Evolutionary conservation across 2,329 filamentous ascomycete species (phyloP).

Genomic region (Neopestalotiopsis sp.): DNA sequence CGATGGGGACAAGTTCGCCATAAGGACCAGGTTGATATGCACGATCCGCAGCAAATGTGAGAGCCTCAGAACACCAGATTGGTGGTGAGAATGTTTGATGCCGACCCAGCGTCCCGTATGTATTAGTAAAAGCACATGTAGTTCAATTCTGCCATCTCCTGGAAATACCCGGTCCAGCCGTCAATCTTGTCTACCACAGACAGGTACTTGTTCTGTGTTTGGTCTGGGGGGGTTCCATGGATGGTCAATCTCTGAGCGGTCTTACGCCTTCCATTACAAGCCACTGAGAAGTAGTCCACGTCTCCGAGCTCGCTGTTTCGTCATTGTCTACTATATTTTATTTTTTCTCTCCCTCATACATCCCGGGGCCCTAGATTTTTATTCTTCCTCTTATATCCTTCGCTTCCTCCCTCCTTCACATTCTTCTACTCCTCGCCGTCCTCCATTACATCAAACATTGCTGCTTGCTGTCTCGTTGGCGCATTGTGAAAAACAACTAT

Average conservation of each 20-base stretch:
- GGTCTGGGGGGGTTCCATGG: conserved; percentile 5
- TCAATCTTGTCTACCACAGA: neutral
- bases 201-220: neutral
- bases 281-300: conserved; percentile 8
- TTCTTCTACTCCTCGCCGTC: conserved; percentile 17
- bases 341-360: neutral
- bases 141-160: neutral
- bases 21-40: neutral
- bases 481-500: conserved; percentile 14
- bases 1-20: conserved; percentile 7
- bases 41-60: conserved; percentile 1
- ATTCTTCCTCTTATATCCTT: neutral
- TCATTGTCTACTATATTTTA: conserved; percentile 4
- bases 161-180: conserved; percentile 10
- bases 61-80: neutral
- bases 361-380: neutral
- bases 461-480: conserved; percentile 4
- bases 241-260: conserved; percentile 8
- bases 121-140: conserved; percentile 13
- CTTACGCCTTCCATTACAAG: conserved; percentile 13
- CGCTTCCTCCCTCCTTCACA: neutral
- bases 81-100: neutral
- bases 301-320: conserved; percentile 16
- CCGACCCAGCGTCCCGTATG: neutral
- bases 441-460: conserved; percentile 16